Evolutionary conservation across 208 protist species (phyloP), one percentile per base, ranked within the genome.

Genomic region (Giardia duodenalis): DNA sequence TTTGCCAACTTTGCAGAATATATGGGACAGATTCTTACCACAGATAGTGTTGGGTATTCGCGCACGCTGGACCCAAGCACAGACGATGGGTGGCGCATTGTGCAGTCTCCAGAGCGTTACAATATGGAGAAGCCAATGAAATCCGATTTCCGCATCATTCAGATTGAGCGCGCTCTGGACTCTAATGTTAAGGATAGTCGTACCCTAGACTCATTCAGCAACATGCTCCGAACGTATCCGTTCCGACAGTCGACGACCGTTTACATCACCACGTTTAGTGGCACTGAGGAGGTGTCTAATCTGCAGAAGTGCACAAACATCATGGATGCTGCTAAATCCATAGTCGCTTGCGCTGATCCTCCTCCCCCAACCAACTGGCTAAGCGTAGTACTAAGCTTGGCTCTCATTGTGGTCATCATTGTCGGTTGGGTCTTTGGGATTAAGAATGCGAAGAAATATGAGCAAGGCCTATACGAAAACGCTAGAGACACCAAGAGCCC

Each of bases 291-390:
- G 4, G 44, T 45, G 4, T 4, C 4, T 19, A 89, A n/a, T 19
- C 86, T 89, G 86, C 86, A 89, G 44, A n/a, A 45, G 42, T 89
- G 86, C 44, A 44, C 4, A 42, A 45, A 3, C 4, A 89, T 89
- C 4, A 19, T n/a, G 3, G 86, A 89, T 44, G 86, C 19, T 10
- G 30, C 57, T 10, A 89, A 89, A 42, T 4, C 4, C 4, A 42
- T 89, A 4, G 86, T 44, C 86, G 42, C 4, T 4, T 89, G 86
- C 44, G 42, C 4, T 45, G 86, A 89, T 42, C 86, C 42, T 10
- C 86, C 86, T 45, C 86, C 86, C 4, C 86, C 86, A 45, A n/a
- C 4, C 4, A 89, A 89, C 86, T 89, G 86, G 86, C 10, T 4
- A 4, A 10, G 19, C 4, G 44, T 45, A 3, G 42, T 89, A 4